Evolutionary conservation across 352 stramenopile genomes (phyloP).

Genomic region (Globisporangium uncinulatum): DNA sequence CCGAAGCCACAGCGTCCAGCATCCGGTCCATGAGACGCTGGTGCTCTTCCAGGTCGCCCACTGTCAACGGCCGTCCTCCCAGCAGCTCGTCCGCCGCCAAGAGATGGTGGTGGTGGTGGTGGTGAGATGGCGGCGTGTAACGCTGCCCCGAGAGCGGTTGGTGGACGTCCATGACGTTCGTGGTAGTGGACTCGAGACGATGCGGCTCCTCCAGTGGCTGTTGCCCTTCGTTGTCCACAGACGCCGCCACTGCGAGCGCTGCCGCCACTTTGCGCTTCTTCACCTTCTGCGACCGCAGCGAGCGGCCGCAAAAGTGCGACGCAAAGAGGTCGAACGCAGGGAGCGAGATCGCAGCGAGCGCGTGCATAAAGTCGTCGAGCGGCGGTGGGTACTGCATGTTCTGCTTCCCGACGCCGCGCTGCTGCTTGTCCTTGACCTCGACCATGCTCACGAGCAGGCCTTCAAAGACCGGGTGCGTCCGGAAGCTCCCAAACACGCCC

Average conservation of each 20-base stretch:
- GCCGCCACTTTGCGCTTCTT: slow-evolving; percentile 36
- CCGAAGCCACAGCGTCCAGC: slow-evolving; percentile 59
- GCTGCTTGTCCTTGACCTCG: slow-evolving; percentile 78
- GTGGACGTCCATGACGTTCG: slow-evolving; percentile 9
- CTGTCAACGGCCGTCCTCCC: slow-evolving; percentile 30
- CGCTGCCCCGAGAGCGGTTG: background rate
- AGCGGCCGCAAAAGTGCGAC: slow-evolving; percentile 65
- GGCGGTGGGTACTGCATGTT: slow-evolving; percentile 78
- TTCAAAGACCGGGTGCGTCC: slow-evolving; percentile 68
- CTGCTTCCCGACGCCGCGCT: slow-evolving; percentile 74
- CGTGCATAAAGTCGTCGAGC: slow-evolving; percentile 71
- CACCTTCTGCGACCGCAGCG: slow-evolving; percentile 66
- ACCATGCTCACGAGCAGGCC: slow-evolving; percentile 76
- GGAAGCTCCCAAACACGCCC: slow-evolving; percentile 68
- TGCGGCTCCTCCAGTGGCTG: background rate
- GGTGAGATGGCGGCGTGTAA: background rate
- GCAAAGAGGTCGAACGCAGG: slow-evolving; percentile 78
- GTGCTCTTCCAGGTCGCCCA: slow-evolving; percentile 52
- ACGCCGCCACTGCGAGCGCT: background rate
- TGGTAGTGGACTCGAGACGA: background rate
- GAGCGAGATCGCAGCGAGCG: slow-evolving; percentile 51
- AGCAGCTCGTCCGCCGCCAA: slow-evolving; percentile 45
- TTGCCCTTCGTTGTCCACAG: background rate
- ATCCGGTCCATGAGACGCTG: slow-evolving; percentile 80
- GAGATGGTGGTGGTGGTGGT: slow-evolving; percentile 40